These are phyloP conservation scores for Cladorrhinum samala DNA, from an alignment of 495 filamentous ascomycete genomes.

Conservation along the genomic window DNA sequence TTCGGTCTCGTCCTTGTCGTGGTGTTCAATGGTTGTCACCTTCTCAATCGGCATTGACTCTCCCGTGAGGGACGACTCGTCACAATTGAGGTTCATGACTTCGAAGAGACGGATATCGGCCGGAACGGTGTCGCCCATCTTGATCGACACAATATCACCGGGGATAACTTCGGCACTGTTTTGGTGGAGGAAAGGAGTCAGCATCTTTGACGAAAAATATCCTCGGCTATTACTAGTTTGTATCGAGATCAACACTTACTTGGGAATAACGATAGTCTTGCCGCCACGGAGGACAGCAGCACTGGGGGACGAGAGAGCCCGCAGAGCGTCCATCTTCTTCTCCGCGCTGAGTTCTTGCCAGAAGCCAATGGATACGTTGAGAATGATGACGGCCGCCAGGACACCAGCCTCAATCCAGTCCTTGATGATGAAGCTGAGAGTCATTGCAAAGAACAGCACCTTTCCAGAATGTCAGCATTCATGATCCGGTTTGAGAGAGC, in stretches of 20 bases:
- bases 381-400: conserved; percentile 69
- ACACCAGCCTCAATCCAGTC: conserved; percentile 84
- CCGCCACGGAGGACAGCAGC: conserved; percentile 73
- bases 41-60: conserved; percentile 51
- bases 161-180: conserved; percentile 64
- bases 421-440: conserved; percentile 67
- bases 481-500: not conserved
- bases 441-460: conserved; percentile 82
- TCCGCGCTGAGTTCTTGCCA: conserved; percentile 79
- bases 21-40: conserved; percentile 6
- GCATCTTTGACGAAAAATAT: not conserved
- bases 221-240: not conserved
- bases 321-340: conserved; percentile 77
- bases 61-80: conserved; percentile 51
- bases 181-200: conserved; percentile 12
- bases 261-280: conserved; percentile 54
- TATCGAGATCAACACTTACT: conserved; percentile 27
- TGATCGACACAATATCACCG: conserved; percentile 74
- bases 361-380: conserved; percentile 77
- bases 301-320: conserved; percentile 70
- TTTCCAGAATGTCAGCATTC: conserved; percentile 27
- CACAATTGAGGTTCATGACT: conserved; percentile 60
- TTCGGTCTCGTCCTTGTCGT: conserved; percentile 36
- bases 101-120: conserved; percentile 71
- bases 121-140: conserved; percentile 79